Evolutionary conservation across 768 basidiomycete genomes (phyloP), one percentile per base, ranked within the genome.

Genomic region (Russula dissimulans): DNA sequence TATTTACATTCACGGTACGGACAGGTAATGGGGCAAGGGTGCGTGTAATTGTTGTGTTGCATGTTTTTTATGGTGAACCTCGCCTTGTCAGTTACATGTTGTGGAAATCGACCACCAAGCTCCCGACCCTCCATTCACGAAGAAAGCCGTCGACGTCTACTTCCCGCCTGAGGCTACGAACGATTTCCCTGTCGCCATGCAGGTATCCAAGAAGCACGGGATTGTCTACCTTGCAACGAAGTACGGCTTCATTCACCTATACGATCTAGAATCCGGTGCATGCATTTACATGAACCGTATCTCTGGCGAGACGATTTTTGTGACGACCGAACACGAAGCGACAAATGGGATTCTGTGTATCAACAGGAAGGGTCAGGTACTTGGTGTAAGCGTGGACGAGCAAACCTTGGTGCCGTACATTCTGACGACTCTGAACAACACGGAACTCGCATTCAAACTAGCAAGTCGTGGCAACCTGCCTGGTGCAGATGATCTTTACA

Each of bases 221-320:
- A 92, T 99, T 73, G 78, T 97, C 69, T 99, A 95, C 76, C 81
- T 99, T 59, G 91, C 97, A 70, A 98, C 97, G 57, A 99, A 99
- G 73, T 98, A 92, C 71, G 97, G 97, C 44, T 99, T 99, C 77
- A 98, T 99, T 70, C 97, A 98, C 73, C 81, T 99, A 14, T 99
- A 99, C 74, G 97, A 99, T 74, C 84, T 98, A 65, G 97, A 99
- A 74, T 83, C 93, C 9, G 97, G 95, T 59, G 87, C 91, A 46
- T 98, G 97, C 76, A 85, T 99, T 61, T 99, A 98, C 79, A 99
- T 99, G 97, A 99, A 99, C 81, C 89, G 97, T 65, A 99, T 99
- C 71, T 94, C 91, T 45, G 95, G 97, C 38, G 97, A 99, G 77
- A 98, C 97, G 38, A 98, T 99, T 71, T 99, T 99, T 71, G 94